Evolutionary conservation across 768 basidiomycete species (phyloP), one percentile per base, ranked within the genome.

Genomic region (Trametes maxima): DNA sequence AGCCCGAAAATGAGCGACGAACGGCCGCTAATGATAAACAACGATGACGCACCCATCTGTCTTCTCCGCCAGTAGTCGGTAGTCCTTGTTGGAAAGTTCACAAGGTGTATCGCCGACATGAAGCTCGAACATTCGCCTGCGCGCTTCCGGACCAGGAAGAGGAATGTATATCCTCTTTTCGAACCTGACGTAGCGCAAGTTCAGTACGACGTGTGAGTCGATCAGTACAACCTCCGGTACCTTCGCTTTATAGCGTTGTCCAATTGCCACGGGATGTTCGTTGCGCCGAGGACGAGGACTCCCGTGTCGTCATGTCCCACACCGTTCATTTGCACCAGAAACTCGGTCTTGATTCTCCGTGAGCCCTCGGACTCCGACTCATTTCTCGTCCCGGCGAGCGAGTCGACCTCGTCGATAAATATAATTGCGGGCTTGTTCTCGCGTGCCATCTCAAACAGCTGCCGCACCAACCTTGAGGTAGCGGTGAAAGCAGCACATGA

Each of bases 91-190:
- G 11, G 82, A 76, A 12, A 98, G 83, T 65, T 92, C 81, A 72
- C 93, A 94, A 19, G 97, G 96, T 1, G 97, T 99, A 17, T 85
- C 79, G 2, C 97, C 97, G 48, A 98, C 84, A 69, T 99, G 95
- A 45, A 99, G 85, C 77, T 98, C 92, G 71, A 99, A 99, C 94
- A 99, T 99, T 28, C 86, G 88, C 73, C 86, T 82, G 46, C 97
- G 84, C 13, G 96, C 97, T 54, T 96, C 95, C 3, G 90, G 82
- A 0, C 94, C 94, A 11, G 97, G 97, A 19, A 98, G 86, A 33
- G 97, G 97, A 60, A 99, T 99, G 73, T 98, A 94, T 79, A 99
- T 95, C 59, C 97, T 88, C 76, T 97, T 98, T 76, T 98, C 95
- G 65, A 98, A 98, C 63, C 92, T 94, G 25, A 50, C 53, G 24